Conservation (phyloP, 2,329 filamentous ascomycete genomes). For the Monosporascus ibericus region DNA sequence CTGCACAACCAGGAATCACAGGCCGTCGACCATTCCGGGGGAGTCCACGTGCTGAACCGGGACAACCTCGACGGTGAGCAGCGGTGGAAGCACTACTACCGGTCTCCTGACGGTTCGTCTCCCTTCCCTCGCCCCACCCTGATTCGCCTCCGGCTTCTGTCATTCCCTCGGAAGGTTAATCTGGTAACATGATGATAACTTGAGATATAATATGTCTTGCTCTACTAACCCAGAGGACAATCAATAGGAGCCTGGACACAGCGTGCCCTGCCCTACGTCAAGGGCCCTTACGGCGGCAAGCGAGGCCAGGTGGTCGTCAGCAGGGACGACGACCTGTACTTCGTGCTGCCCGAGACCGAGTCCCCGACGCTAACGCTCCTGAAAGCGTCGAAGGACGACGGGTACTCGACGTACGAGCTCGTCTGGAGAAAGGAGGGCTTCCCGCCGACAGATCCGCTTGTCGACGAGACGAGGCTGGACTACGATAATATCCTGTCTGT, state of each 20-base stretch:
- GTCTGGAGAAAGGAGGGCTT: slow-evolving; percentile 30
- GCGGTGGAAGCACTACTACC: slow-evolving; percentile 35
- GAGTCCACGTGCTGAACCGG: slow-evolving; percentile 43
- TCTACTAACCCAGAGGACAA: background rate
- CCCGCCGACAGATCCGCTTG: slow-evolving; percentile 32
- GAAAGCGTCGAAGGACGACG: slow-evolving; percentile 20
- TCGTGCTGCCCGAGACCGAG: slow-evolving; percentile 30
- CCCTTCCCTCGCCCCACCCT: background rate
- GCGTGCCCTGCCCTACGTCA: slow-evolving; percentile 23
- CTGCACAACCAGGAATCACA: slow-evolving; percentile 47
- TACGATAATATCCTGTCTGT: slow-evolving; percentile 31
- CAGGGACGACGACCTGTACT: slow-evolving; percentile 28
- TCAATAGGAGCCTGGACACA: slow-evolving; percentile 27
- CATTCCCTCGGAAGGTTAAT: background rate
- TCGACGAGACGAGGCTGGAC: slow-evolving; percentile 30
- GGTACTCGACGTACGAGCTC: slow-evolving; percentile 27
- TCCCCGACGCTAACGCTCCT: slow-evolving; percentile 25
- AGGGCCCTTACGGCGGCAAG: slow-evolving; percentile 24
- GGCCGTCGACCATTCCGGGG: slow-evolving; percentile 35
- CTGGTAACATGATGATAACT: background rate
- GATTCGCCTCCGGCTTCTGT: background rate
- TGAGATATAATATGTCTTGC: background rate
- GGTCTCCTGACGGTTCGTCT: slow-evolving; percentile 24
- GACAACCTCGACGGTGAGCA: slow-evolving; percentile 28
- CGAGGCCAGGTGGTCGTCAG: slow-evolving; percentile 31